phyloP scores from a whole-genome alignment of 108 stramenopile genomes.

The Skeletonema tropicum region DNA sequence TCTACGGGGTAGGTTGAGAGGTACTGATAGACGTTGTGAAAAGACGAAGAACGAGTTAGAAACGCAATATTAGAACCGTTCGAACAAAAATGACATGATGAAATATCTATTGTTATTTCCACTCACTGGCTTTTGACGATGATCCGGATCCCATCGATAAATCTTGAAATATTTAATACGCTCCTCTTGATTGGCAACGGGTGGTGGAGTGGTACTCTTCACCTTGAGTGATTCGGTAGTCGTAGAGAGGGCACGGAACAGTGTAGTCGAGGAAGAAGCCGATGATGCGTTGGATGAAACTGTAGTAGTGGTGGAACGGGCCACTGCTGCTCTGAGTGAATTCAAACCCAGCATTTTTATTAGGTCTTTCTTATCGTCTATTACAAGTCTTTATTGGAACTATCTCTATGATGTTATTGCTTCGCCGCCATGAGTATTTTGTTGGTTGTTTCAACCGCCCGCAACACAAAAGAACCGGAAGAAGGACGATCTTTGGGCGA shows the following conservation, averaged over 20 bases:
- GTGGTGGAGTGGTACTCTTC: constrained; percentile 15
- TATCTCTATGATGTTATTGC: too few relatives aligned
- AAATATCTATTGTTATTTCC: constrained; percentile 4
- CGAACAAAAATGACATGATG: constrained; percentile 2
- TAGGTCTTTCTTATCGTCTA: too few relatives aligned
- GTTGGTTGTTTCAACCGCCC: too few relatives aligned
- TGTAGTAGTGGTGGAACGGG: background rate
- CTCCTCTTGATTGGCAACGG: constrained; percentile 46
- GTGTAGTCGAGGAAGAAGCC: background rate
- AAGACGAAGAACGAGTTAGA: background rate
- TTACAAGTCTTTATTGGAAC: too few relatives aligned
- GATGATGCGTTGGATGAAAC: background rate
- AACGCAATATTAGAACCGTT: background rate
- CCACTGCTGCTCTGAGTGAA: background rate
- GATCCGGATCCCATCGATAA: constrained; percentile 98
- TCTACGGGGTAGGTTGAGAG: constrained; percentile 93
- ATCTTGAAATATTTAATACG: constrained; percentile 96
- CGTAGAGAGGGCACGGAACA: constrained; percentile 15
- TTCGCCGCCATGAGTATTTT: too few relatives aligned
- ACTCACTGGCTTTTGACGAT: constrained; percentile 82
- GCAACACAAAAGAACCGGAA: too few relatives aligned
- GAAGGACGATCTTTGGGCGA: too few relatives aligned
- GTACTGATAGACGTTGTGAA: constrained; percentile 38
- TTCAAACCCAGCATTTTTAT: too few relatives aligned
- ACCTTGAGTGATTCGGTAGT: constrained; percentile 59